Evolutionary conservation across 2,329 filamentous ascomycete genomes (phyloP).

Genomic region (Cordyceps javanica): DNA sequence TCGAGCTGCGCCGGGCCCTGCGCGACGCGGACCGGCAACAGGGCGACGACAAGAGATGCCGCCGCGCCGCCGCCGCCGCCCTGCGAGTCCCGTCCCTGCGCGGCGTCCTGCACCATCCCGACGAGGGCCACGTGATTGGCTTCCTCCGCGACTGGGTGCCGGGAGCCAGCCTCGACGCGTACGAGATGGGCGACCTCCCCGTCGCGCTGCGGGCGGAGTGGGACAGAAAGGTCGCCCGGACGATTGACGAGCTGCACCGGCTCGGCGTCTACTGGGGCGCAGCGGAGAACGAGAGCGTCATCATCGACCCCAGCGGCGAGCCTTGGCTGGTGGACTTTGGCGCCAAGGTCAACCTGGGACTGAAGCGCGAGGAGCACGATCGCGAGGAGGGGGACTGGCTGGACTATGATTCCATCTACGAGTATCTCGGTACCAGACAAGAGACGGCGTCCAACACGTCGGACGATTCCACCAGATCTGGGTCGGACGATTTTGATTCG

Average conservation of each 20-base stretch:
- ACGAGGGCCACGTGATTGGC: slow-evolving; percentile 8
- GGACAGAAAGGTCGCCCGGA: background rate
- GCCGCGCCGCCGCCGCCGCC: background rate
- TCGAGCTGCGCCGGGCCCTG: background rate
- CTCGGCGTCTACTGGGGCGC: slow-evolving; percentile 4
- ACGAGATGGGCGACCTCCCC: background rate
- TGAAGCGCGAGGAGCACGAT: background rate
- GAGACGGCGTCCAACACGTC: background rate
- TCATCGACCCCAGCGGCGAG: slow-evolving; percentile 2
- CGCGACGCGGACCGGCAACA: background rate
- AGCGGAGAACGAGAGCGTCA: background rate
- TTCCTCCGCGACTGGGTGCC: slow-evolving; percentile 12
- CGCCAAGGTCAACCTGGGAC: background rate
- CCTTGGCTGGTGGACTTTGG: slow-evolving; percentile 9
- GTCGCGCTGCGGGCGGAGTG: background rate
- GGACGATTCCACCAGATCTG: no score
- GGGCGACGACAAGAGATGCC: background rate
- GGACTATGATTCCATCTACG: background rate
- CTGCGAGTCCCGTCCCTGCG: background rate
- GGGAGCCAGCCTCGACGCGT: background rate
- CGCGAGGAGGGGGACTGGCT: slow-evolving; percentile 3
- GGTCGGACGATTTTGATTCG: background rate
- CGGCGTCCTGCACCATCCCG: slow-evolving; percentile 6
- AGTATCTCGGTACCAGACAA: background rate
- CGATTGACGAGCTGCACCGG: background rate